Evolutionary conservation across 441 rosid species (phyloP), one percentile per base, ranked within the genome.

Genomic region (Populus hybrid): DNA sequence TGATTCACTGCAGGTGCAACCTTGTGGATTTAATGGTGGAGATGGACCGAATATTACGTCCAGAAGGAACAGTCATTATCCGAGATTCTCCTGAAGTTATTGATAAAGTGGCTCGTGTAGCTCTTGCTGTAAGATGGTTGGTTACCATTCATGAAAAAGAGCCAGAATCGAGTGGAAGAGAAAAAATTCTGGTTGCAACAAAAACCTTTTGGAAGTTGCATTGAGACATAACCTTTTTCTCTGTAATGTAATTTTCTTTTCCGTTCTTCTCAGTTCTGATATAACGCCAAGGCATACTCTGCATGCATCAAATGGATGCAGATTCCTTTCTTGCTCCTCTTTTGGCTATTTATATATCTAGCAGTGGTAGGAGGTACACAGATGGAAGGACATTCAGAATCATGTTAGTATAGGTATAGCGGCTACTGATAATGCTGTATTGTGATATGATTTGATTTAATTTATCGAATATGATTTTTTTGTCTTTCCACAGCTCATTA

Each of bases 1-100:
- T 78, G 33, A 71, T 79, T 64, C 68, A 20, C 50, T 82, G 82
- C 92, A 95, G 99, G 89, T 95, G 99, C 83, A 87, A 86, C 84
- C 88, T 95, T 73, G 97, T 88, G 74, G 97, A 95, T 87, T 74
- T 95, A 74, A 85, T 94, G 91, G 95, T 94, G 78, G 99, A 95
- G 87, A 94, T 95, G 89, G 98, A 95, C 77, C 82, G 99, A 24
- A 92, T 92, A 56, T 73, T 95, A 87, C 99, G 99, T 29, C 98
- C 98, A 20, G 93, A 90, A 78, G 98, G 97, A 73, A 87, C 88
- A 2, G 97, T 92, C 67, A 76, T 95, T 69, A 87, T 95, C 74
- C 87, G 98, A 35, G 99, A 94, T 83, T 80, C 93, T 63, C 97
- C 99, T 12, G 99, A 94, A 79, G 94, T 90, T 9, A 82, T 95